Conservation (phyloP, 495 filamentous ascomycete species). For the Aspergillus nidulans region DNA sequence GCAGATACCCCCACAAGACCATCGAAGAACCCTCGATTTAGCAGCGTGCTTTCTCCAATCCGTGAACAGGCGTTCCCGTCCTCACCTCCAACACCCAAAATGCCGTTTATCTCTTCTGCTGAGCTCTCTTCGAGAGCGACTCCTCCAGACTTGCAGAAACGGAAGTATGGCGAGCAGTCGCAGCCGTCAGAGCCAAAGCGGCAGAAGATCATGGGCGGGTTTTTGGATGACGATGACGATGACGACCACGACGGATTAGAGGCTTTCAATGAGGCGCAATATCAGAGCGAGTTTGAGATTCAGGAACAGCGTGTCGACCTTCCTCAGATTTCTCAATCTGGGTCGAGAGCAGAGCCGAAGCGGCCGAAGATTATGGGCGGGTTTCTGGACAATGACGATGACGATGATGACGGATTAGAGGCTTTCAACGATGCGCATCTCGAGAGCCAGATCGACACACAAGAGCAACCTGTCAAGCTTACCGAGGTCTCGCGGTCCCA, state of each 20-base stretch:
- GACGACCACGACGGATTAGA: constrained; percentile 30
- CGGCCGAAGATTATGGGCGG: not conserved
- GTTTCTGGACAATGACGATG: constrained; percentile 20
- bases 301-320: constrained; percentile 27
- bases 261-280: constrained; percentile 26
- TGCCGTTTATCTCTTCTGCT: constrained; percentile 60
- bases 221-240: constrained; percentile 37
- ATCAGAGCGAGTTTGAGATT: constrained; percentile 37
- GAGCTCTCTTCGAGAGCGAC: constrained; percentile 54
- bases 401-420: constrained; percentile 9
- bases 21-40: constrained; percentile 24
- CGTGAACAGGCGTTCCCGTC: constrained; percentile 24
- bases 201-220: constrained; percentile 23
- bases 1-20: constrained; percentile 41
- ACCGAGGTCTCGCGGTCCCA: constrained; percentile 10
- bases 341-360: not conserved
- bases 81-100: constrained; percentile 38
- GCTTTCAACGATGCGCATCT: constrained; percentile 29
- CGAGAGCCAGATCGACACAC: constrained; percentile 35
- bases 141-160: constrained; percentile 39
- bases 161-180: constrained; percentile 45
- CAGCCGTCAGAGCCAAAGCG: constrained; percentile 36
- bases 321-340: constrained; percentile 10
- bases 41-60: constrained; percentile 12
- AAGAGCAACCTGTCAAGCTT: constrained; percentile 26